These are phyloP conservation scores for Candida sp. DNA, from an alignment of 1,139 yeast genomes.

Conservation along the genomic window DNA sequence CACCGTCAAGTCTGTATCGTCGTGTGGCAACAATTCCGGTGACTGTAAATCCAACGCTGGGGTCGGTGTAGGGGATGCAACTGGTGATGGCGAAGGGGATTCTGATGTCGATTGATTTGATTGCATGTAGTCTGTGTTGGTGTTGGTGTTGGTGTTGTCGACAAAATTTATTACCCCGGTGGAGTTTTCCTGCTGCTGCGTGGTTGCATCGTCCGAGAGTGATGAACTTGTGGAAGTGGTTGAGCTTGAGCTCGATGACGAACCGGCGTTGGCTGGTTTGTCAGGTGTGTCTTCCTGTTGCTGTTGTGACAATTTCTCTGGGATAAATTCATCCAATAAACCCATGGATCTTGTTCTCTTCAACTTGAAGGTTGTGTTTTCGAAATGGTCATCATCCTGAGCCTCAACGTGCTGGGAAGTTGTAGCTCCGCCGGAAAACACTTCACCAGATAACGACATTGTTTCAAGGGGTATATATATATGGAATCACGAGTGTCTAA, in stretches of 20 bases:
- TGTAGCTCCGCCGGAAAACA: conserved; percentile 53
- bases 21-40: conserved; percentile 65
- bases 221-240: conserved; percentile 1
- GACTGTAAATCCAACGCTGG: conserved; percentile 20
- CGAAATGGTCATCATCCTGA: conserved; percentile 71
- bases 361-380: conserved; percentile 72
- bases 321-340: conserved; percentile 72
- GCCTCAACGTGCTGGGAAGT: conserved; percentile 72
- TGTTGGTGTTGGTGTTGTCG: not conserved
- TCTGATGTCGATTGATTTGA: conserved; percentile 7
- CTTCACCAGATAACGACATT: conserved; percentile 31
- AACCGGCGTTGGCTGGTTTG: conserved; percentile 3
- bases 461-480: not conserved
- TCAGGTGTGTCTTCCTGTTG: conserved; percentile 2
- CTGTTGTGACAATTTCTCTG: conserved; percentile 19
- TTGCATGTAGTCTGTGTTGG: not conserved
- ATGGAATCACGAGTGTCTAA: not conserved
- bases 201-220: not conserved
- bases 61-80: conserved; percentile 12
- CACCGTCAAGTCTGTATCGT: conserved; percentile 79
- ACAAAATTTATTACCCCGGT: not conserved
- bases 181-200: conserved; percentile 3
- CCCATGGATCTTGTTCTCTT: conserved; percentile 89
- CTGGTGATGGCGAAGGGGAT: conserved; percentile 18
- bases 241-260: conserved; percentile 5